Evolutionary conservation across 768 basidiomycete genomes (phyloP), one percentile per base, ranked within the genome.

Genomic region (Pluteus cervinus): DNA sequence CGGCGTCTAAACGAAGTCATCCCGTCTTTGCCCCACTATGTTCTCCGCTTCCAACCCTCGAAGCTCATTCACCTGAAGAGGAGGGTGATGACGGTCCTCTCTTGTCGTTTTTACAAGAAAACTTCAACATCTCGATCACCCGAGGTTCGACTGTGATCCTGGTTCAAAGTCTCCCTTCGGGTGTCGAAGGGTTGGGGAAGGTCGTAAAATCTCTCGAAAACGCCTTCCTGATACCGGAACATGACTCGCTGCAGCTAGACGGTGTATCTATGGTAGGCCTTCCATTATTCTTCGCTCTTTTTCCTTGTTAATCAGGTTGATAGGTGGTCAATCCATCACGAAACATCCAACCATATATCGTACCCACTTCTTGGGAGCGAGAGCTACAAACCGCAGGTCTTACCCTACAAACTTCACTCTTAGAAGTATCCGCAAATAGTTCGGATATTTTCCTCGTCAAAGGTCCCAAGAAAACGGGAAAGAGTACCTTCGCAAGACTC

Each of bases 401-500:
- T n/a, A n/a, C n/a, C n/a, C n/a, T n/a, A n/a, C n/a, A n/a, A 7
- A 40, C 41, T 26, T 37, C 48, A 11, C 39, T 39, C 7, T 37
- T 41, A 60, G 63, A 37, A 23, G 21, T 33, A 7, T 12, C 43
- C 24, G 25, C 43, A 54, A 40, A n/a, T 33, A 30, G 39, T 49
- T 30, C n/a, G n/a, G 40, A 58, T 0, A 60, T 82, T 0, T 80
- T 68, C 43, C 52, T 96, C 2, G 70, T 98, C 15, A 88, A 81
- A 51, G 94, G 94, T 1, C 75, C 86, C 1, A 93, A 88, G 57
- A 81, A 86, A 34, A 71, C 77, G 6, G 93, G 94, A 0, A 99
- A 99, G 58, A 94, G 90, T 43, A 89, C 88, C 0, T 84, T 97
- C 50, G 78, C 86, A 1, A 66, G 86, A 37, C 76, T 76, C 2